phyloP scores from a whole-genome alignment of 2,329 filamentous ascomycete genomes.

The Cladosporium sp. region DNA sequence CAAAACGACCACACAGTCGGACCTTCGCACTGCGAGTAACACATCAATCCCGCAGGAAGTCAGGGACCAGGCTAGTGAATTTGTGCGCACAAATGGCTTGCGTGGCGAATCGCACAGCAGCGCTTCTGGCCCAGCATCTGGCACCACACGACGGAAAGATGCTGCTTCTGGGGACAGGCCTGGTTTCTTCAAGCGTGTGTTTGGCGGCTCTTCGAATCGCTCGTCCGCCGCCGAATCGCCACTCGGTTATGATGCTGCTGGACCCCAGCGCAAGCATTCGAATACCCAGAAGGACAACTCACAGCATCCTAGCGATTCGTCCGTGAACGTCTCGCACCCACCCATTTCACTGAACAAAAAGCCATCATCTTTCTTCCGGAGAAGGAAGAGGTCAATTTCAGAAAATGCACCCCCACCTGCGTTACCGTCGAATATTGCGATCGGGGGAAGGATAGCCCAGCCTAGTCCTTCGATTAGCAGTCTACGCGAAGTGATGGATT shows the following conservation, averaged over 20 bases:
- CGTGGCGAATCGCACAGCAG: constrained; percentile 17
- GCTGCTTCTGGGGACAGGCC: constrained; percentile 52
- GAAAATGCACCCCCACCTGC: constrained; percentile 60
- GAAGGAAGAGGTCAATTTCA: constrained; percentile 83
- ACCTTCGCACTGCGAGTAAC: constrained; percentile 24
- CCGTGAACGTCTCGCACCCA: constrained; percentile 9
- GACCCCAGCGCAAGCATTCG: not conserved
- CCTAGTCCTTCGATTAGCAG: constrained; percentile 63
- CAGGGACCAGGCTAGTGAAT: constrained; percentile 45
- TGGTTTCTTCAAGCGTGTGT: constrained; percentile 91
- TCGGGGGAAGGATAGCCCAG: constrained; percentile 29
- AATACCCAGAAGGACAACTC: not conserved
- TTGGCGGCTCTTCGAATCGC: constrained; percentile 49
- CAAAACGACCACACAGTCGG: constrained; percentile 30
- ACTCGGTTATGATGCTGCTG: not conserved
- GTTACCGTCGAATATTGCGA: constrained; percentile 40
- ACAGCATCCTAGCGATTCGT: not conserved
- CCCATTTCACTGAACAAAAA: constrained; percentile 70
- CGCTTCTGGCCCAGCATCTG: constrained; percentile 18
- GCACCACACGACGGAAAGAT: constrained; percentile 30
- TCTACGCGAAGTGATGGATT: constrained; percentile 80
- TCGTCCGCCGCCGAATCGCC: not conserved
- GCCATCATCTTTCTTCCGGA: constrained; percentile 87
- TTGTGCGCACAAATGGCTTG: constrained; percentile 44
- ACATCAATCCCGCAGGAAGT: constrained; percentile 36